Percentiles rank a stretch among this genome's conserved stretches.
phyloP scores from a whole-genome alignment of 176 grass and related monocot species.

The Lolium multiflorum region DNA sequence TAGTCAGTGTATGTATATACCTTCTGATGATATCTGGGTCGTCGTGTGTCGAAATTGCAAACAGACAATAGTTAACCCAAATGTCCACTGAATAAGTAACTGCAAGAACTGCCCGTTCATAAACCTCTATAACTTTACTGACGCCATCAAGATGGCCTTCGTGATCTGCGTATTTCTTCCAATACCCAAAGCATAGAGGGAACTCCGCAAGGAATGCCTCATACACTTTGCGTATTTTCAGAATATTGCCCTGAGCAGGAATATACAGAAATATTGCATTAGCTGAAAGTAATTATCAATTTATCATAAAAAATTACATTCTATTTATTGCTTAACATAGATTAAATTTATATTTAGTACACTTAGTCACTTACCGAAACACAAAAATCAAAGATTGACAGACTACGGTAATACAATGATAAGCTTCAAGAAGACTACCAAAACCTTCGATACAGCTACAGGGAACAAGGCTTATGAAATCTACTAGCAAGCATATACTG shows the following conservation, averaged over 20 bases:
- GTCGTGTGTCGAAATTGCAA: slow-evolving; percentile 92
- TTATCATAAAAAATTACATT: neutral
- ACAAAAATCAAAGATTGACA: neutral
- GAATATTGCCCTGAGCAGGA: slow-evolving; percentile 66
- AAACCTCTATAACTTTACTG: slow-evolving; percentile 88
- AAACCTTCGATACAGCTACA: neutral
- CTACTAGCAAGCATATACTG: neutral
- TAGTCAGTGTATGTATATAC: slow-evolving; percentile 33
- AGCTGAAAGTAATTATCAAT: slow-evolving; percentile 28
- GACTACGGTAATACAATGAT: neutral
- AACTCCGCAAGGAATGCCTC: slow-evolving; percentile 91
- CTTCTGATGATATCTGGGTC: slow-evolving; percentile 92
- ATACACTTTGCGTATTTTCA: slow-evolving; percentile 91
- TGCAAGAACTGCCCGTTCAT: slow-evolving; percentile 93
- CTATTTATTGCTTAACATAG: neutral
- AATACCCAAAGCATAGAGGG: slow-evolving; percentile 97
- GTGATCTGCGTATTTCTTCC: slow-evolving; percentile 99
- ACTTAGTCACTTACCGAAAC: neutral
- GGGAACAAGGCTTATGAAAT: neutral
- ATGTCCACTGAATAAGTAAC: slow-evolving; percentile 99
- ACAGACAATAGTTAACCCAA: slow-evolving; percentile 91
- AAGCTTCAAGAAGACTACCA: neutral
- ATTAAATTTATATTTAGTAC: slow-evolving; percentile 4
- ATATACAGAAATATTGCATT: neutral
- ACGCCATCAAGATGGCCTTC: slow-evolving; percentile 72